These are phyloP conservation scores for Closterium sp. DNA, from an alignment of 139 green algal species.

Conservation along the genomic window DNA sequence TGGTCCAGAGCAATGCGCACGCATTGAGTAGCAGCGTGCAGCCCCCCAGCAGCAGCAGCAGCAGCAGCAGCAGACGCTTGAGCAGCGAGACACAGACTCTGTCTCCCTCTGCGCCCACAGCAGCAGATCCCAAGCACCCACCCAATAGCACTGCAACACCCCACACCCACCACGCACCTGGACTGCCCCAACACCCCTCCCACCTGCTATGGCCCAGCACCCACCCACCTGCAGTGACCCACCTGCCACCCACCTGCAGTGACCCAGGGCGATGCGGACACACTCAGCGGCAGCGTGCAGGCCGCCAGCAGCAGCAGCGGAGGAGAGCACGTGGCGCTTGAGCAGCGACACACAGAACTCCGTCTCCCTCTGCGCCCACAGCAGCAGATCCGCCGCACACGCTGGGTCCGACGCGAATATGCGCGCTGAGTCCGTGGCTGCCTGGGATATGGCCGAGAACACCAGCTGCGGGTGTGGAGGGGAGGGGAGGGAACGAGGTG, in stretches of 20 bases:
- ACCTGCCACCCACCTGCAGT: constrained; percentile 13
- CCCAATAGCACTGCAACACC: not conserved
- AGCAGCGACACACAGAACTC: constrained; percentile 29
- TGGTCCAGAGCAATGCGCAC: constrained; percentile 28
- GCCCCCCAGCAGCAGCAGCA: constrained; percentile 14
- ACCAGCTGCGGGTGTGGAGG: not conserved
- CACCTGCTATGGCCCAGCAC: too few relatives aligned
- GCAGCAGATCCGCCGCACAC: constrained; percentile 34
- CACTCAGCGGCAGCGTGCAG: constrained; percentile 33
- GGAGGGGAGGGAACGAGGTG: not conserved
- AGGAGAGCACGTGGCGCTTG: constrained; percentile 27
- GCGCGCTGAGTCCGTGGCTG: constrained; percentile 35
- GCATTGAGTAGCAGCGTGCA: constrained; percentile 25
- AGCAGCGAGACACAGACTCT: constrained; percentile 1
- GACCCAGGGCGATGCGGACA: constrained; percentile 28
- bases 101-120: constrained; percentile 35
- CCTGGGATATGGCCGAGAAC: constrained; percentile 44
- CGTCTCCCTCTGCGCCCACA: constrained; percentile 39
- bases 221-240: constrained; percentile 13
- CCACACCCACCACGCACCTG: too few relatives aligned
- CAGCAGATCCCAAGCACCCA: constrained; percentile 30
- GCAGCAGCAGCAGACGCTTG: constrained; percentile 16
- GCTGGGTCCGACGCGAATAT: constrained; percentile 42
- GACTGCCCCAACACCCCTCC: too few relatives aligned
- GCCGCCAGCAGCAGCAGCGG: constrained; percentile 19